Evolutionary conservation across 768 basidiomycete genomes (phyloP).

Genomic region (Clathrus columnatus): DNA sequence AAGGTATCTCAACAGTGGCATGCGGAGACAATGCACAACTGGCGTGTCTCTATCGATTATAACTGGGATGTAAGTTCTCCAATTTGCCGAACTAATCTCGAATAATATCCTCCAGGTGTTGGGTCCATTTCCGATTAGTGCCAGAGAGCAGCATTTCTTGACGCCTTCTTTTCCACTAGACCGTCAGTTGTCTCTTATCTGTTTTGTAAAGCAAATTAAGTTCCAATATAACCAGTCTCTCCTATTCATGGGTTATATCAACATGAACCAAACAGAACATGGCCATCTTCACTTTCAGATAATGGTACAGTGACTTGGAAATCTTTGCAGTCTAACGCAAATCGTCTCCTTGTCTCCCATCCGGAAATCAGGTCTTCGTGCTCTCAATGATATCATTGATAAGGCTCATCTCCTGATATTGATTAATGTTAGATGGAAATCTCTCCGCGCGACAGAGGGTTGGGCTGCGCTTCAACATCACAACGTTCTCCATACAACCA

Average conservation of each 20-base stretch:
- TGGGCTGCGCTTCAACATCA: constrained; percentile 86
- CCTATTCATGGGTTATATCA: constrained; percentile 32
- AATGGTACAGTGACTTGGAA: constrained; percentile 54
- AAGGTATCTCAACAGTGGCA: background rate
- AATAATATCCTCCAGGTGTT: constrained; percentile 40
- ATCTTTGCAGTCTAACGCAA: constrained; percentile 28
- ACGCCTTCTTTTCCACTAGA: constrained; percentile 68
- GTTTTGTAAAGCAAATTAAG: background rate
- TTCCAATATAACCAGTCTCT: constrained; percentile 31
- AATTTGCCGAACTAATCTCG: constrained; percentile 1
- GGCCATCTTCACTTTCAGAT: constrained; percentile 65
- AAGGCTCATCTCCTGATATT: background rate
- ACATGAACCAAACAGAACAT: constrained; percentile 29
- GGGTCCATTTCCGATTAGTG: constrained; percentile 78
- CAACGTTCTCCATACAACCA: constrained; percentile 52
- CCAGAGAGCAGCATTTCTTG: constrained; percentile 76
- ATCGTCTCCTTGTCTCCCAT: constrained; percentile 51
- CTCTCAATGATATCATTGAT: background rate
- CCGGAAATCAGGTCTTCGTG: constrained; percentile 46
- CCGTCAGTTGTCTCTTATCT: constrained; percentile 31
- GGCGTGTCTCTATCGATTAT: constrained; percentile 17
- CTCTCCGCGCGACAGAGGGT: constrained; percentile 67
- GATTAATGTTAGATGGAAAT: constrained; percentile 46
- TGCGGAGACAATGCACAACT: constrained; percentile 7
- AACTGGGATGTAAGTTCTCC: constrained; percentile 21